Conservation (phyloP, 2,329 filamentous ascomycete species). For the Pseudogymnoascus sp. region DNA sequence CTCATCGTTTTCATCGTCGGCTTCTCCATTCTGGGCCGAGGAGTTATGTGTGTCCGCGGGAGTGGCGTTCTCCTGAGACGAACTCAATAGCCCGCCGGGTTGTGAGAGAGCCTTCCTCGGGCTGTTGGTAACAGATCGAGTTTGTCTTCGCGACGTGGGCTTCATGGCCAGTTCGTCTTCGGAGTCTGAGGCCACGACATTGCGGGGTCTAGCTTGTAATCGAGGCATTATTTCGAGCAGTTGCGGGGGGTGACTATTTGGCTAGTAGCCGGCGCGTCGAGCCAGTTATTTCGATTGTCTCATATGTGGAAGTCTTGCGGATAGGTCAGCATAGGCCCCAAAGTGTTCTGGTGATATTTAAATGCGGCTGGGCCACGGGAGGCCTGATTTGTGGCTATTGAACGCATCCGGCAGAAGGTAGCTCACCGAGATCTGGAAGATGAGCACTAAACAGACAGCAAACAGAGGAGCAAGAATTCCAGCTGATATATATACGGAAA, state of each 20-base stretch:
- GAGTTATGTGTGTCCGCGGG: not conserved
- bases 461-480: not conserved
- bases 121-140: not conserved
- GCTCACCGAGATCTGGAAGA: not conserved
- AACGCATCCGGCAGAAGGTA: not conserved
- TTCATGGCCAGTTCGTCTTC: not conserved
- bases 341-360: not conserved
- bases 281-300: slow-evolving; percentile 1
- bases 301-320: not conserved
- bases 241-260: not conserved
- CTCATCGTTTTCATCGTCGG: not conserved
- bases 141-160: not conserved
- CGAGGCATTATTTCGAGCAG: not conserved
- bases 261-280: not conserved
- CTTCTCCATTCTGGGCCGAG: not conserved
- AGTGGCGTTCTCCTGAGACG: not conserved
- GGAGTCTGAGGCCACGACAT: not conserved
- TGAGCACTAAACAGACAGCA: not conserved
- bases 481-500: not conserved
- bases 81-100: not conserved
- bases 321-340: not conserved
- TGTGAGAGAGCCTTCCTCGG: not conserved
- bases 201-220: not conserved
- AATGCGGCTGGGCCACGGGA: not conserved
- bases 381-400: not conserved